phyloP scores from a whole-genome alignment of 257 asterid genomes.

The Scutellaria minor region DNA sequence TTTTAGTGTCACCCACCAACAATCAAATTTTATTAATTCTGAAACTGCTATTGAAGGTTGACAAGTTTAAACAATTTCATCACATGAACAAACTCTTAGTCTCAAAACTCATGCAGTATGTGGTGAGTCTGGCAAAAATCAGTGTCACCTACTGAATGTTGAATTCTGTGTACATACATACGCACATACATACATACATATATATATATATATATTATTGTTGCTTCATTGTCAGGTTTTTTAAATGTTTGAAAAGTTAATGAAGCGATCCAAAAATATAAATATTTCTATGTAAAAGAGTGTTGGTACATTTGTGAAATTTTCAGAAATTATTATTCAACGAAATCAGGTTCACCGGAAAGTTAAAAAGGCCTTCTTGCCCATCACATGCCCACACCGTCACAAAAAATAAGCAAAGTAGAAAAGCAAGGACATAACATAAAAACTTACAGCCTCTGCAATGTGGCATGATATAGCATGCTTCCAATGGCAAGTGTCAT shows the following conservation, averaged over 20 bases:
- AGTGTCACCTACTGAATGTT: background rate
- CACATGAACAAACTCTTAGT: background rate
- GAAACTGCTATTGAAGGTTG: slow-evolving; percentile 1
- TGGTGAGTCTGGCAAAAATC: background rate
- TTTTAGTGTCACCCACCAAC: background rate
- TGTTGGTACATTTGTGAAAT: slow-evolving; percentile 1
- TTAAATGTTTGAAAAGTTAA: background rate
- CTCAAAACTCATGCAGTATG: background rate
- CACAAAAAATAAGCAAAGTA: slow-evolving; percentile 26
- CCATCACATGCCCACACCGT: slow-evolving; percentile 5
- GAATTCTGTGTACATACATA: background rate
- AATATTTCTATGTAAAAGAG: background rate
- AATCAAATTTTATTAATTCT: background rate
- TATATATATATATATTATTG: too few relatives aligned
- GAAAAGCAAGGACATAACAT: slow-evolving; percentile 19
- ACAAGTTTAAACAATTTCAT: background rate
- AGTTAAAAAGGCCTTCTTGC: background rate
- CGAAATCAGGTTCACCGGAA: background rate
- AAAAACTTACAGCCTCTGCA: slow-evolving; percentile 82
- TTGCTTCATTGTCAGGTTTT: background rate
- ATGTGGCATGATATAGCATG: slow-evolving; percentile 84
- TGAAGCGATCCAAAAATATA: too few relatives aligned
- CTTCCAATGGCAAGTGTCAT: slow-evolving; percentile 91
- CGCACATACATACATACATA: too few relatives aligned
- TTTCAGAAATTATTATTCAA: background rate